Evolutionary conservation across 163 green algal species (phyloP), one percentile per base, ranked within the genome.

Genomic region (Scenedesmus sp.): DNA sequence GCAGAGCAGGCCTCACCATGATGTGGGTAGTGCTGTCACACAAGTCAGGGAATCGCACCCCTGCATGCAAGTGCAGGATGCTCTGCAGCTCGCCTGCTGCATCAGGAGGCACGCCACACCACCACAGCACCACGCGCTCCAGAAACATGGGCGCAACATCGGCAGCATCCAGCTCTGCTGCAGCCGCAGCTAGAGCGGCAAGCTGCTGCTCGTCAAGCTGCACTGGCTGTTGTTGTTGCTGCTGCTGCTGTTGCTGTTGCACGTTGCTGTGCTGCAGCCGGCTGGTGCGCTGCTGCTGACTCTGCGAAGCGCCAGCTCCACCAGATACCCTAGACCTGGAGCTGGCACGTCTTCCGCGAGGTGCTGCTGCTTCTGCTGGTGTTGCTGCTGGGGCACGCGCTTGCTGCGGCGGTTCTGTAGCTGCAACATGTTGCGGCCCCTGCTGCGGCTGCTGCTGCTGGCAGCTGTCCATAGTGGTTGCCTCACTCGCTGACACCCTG

Each of bases 81-180:
- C 13, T 15, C 61, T 73, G 61, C 81, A 92, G 43, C 88, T 93
- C 85, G 59, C 88, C 81, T 59, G 72, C 68, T 59, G 81, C 35
- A 51, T 35, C 68, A 4, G 44, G 9, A 18, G 72, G 86, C 20
- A 92, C 44, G 9, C 88, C 88, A 76, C 80, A 88, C 88, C 80
- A 88, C 88, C 81, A 92, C 59, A 92, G 59, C 88, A 89, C 80
- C 61, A 92, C 88, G 30, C 81, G 44, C 61, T 92, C 81, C n/a
- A 92, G 65, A 33, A 92, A 92, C 42, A 87, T 68, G 12, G 68
- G 87, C 18, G 51, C 33, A 16, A 37, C 79, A n/a, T 81, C 78
- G 15, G 42, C 81, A 40, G 56, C 30, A 56, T 82, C 59, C 49
- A 91, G 37, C 20, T 43, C 73, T 37, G 22, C 73, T 26, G 49